These are phyloP conservation scores for Cryphonectria naterciae DNA, from an alignment of 2,329 filamentous ascomycete genomes.

Conservation along the genomic window DNA sequence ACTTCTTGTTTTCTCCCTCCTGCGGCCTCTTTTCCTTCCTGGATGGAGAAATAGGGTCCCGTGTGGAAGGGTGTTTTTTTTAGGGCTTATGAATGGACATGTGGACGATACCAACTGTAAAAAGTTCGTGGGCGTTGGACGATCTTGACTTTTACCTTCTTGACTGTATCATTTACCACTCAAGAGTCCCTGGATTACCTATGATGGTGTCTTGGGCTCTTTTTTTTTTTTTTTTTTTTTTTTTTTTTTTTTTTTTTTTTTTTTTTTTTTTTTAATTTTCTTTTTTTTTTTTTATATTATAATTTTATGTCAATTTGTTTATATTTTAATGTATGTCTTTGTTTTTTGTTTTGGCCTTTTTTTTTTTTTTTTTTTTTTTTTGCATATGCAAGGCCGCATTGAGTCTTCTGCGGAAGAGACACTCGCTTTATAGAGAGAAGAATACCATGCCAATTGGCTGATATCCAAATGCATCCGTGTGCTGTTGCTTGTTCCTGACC, in stretches of 20 bases:
- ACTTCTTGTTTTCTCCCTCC: background rate
- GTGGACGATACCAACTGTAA: conserved; percentile 16
- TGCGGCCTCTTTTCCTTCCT: conserved; percentile 6
- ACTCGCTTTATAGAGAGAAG: conserved; percentile 9
- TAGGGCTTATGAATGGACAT: conserved; percentile 8
- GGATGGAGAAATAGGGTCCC: background rate
- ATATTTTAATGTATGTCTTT: no score
- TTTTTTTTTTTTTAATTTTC: background rate
- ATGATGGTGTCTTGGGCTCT: background rate
- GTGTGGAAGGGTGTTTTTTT: background rate
- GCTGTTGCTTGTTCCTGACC: background rate
- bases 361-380: background rate
- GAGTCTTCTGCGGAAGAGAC: conserved; percentile 15
- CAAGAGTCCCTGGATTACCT: background rate
- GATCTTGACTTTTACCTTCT: conserved; percentile 4
- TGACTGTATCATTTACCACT: conserved; percentile 1
- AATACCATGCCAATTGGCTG: conserved; percentile 12
- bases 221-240: no score
- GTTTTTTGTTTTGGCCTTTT: no score
- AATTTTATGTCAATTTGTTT: no score
- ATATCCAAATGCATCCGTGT: background rate
- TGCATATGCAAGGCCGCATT: conserved; percentile 11
- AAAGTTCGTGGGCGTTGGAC: conserved; percentile 10
- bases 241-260: background rate
- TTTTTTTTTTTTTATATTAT: no score